Evolutionary conservation across 1,139 yeast species (phyloP), one percentile per base, ranked within the genome.

Genomic region (Candida dubliniensis): DNA sequence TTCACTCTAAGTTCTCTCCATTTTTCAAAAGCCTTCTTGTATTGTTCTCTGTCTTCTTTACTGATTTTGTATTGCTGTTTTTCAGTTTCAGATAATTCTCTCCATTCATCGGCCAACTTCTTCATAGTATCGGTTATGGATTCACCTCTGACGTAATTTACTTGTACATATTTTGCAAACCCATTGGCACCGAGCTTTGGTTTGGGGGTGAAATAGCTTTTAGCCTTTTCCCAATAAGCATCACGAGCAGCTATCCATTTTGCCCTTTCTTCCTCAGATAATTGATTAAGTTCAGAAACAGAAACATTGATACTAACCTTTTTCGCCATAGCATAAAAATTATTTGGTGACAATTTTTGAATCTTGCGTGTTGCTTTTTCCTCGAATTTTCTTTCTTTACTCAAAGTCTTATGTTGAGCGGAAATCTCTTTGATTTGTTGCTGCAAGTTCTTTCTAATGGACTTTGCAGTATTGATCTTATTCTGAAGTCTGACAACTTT

Each of bases 181-280:
- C 63, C 61, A 35, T 49, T 49, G 4, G 63, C 56, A 2, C 74
- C 71, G 10, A 58, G 53, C 46, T 62, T 64, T 39, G 76, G 76
- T 38, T 76, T 77, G 49, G 74, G 70, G 2, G 61, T 56, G 52
- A 54, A 70, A 10, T 58, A 49, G 38, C 59, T 46, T 38, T 52
- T 47, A 41, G 55, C 56, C 42, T 61, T 61, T 7, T 56, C 64
- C 50, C 71, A 69, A 50, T 53, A 54, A 30, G 54, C 60, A 14
- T 59, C 61, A 14, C 71, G 70, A 42, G 60, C 56, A 4, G 44
- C 51, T 25, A 53, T 45, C 47, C 45, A 69, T 4, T 40, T 43
- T 10, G 53, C 63, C 52, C 62, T 64, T 47, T 71, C 76, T 26
- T 44, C 48, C 3, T 54, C 61, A 10, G 64, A 32, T 26, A 58